These are phyloP conservation scores for Brassica hybrid DNA, from an alignment of 441 rosid species.

Conservation along the genomic window DNA sequence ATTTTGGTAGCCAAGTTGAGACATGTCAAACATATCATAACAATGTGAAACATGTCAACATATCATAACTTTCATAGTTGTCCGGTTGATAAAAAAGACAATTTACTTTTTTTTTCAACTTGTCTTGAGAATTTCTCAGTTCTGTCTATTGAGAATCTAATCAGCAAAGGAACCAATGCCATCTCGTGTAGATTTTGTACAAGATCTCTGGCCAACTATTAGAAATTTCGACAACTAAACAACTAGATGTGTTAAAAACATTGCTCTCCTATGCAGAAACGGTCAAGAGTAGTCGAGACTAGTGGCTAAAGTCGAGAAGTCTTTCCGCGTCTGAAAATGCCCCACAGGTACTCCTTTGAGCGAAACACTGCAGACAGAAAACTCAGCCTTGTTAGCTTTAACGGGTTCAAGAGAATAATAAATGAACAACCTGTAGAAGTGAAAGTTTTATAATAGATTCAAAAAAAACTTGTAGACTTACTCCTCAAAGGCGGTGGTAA, in stretches of 20 bases:
- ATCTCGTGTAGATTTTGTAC: constrained; percentile 1
- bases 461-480: constrained; percentile 43
- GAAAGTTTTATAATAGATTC: neutral
- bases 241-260: neutral
- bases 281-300: constrained; percentile 12
- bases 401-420: neutral
- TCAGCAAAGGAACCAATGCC: too few species aligned
- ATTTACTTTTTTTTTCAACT: too few species aligned
- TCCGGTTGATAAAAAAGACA: neutral
- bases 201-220: constrained; percentile 6
- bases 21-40: neutral
- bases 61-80: neutral
- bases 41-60: too few species aligned
- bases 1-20: constrained; percentile 25
- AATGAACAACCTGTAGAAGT: neutral
- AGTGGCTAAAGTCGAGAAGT: constrained; percentile 32
- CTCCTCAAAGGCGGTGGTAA: constrained; percentile 67
- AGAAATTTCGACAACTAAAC: neutral
- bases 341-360: constrained; percentile 69
- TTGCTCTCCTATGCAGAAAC: constrained; percentile 2
- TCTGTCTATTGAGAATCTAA: too few species aligned
- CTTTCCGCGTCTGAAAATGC: constrained; percentile 60
- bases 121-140: too few species aligned
- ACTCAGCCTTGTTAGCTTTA: neutral
- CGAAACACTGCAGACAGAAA: constrained; percentile 55